phyloP scores from a whole-genome alignment of 169 alveolate species.

The Plasmodium adleri region DNA sequence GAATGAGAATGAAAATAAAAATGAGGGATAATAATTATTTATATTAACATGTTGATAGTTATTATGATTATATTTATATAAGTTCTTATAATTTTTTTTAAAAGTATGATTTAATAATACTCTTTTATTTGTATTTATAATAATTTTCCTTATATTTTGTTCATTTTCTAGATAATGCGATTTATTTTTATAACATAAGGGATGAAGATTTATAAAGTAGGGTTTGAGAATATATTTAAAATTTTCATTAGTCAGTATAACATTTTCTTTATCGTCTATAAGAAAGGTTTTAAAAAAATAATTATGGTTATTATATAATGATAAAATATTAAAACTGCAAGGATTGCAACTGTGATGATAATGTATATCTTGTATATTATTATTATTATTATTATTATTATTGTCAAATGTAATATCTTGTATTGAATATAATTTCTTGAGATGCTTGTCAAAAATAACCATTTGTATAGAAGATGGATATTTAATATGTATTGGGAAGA shows the following conservation, averaged over 20 bases:
- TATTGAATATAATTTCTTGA: slow-evolving; percentile 13
- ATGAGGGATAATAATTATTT: too few relatives aligned
- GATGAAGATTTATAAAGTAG: background rate
- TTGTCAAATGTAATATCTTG: background rate
- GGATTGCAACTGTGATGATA: too few relatives aligned
- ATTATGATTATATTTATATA: background rate
- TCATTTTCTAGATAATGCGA: slow-evolving; percentile 27
- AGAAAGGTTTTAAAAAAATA: slow-evolving; percentile 56
- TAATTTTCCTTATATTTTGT: slow-evolving; percentile 12
- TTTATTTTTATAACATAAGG: slow-evolving; percentile 27
- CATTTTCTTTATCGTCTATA: slow-evolving; percentile 53
- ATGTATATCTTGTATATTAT: too few relatives aligned
- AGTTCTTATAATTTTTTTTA: background rate
- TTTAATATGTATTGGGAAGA: slow-evolving; percentile 55
- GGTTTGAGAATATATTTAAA: slow-evolving; percentile 29
- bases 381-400: too few relatives aligned
- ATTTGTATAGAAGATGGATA: slow-evolving; percentile 67
- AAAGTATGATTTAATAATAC: slow-evolving; percentile 14
- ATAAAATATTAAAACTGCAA: background rate
- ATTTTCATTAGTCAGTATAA: slow-evolving; percentile 42
- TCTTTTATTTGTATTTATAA: slow-evolving; percentile 29
- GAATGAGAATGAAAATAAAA: too few relatives aligned
- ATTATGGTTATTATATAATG: slow-evolving; percentile 27
- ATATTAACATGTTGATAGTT: too few relatives aligned
- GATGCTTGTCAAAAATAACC: slow-evolving; percentile 25